These are phyloP conservation scores for Neohortaea acidophila DNA, from an alignment of 495 filamentous ascomycete species.

Conservation along the genomic window DNA sequence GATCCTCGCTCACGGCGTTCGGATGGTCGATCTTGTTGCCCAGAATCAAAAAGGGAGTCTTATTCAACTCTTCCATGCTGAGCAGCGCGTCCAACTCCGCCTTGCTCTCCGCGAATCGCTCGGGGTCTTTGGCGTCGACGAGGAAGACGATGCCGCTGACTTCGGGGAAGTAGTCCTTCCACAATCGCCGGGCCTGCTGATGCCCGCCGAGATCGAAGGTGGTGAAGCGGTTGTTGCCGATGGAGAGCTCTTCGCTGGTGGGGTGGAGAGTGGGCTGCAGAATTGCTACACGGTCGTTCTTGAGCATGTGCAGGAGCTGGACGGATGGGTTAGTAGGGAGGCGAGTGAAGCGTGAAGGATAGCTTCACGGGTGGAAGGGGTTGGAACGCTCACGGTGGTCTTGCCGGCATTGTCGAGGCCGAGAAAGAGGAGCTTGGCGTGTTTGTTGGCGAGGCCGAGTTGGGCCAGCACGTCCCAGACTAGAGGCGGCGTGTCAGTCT, in stretches of 20 bases:
- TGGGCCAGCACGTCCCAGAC: conserved; percentile 87
- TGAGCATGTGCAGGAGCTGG: conserved; percentile 34
- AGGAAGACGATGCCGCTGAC: conserved; percentile 96
- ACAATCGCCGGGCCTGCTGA: conserved; percentile 91
- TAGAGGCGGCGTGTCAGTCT: conserved; percentile 25
- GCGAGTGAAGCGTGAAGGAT: conserved; percentile 43
- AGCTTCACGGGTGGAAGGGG: conserved; percentile 23
- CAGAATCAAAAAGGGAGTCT: conserved; percentile 87
- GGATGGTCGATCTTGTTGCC: conserved; percentile 99
- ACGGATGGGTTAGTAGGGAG: not conserved
- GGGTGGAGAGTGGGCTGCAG: conserved; percentile 46
- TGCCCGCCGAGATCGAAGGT: conserved; percentile 96
- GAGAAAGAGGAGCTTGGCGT: conserved; percentile 74
- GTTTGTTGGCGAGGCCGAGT: conserved; percentile 89
- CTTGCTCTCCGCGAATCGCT: conserved; percentile 86
- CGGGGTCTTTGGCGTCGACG: conserved; percentile 91
- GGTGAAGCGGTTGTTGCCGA: conserved; percentile 72
- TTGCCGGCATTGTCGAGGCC: conserved; percentile 97
- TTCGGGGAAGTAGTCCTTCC: conserved; percentile 97
- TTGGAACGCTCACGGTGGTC: conserved; percentile 53
- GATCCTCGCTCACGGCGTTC: conserved; percentile 85
- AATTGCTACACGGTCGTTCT: conserved; percentile 93
- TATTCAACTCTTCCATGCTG: conserved; percentile 75
- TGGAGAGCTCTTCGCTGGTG: conserved; percentile 92
- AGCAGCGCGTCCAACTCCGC: conserved; percentile 89